These are phyloP conservation scores for Acacia melanoxylon DNA, from an alignment of 306 rosid species.

Conservation along the genomic window DNA sequence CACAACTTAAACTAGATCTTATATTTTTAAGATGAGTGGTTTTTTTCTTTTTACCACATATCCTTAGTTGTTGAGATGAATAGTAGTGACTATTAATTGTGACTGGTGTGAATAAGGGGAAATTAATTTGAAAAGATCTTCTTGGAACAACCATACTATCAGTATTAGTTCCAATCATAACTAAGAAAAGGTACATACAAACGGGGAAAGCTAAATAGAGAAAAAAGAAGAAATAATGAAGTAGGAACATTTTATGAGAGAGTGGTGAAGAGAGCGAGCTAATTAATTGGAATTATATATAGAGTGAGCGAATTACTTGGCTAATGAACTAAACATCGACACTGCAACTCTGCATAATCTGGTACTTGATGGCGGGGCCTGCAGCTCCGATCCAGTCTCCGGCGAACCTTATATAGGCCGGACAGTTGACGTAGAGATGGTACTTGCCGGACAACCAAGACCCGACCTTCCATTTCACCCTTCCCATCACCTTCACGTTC, in stretches of 20 bases:
- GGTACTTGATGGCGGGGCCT: constrained; percentile 53
- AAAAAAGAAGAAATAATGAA: neutral
- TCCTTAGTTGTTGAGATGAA: too few species aligned
- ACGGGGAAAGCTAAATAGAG: neutral
- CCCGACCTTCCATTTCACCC: constrained; percentile 79
- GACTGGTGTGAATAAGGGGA: neutral
- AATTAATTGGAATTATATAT: neutral
- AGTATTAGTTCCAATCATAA: neutral
- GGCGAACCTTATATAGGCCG: constrained; percentile 58
- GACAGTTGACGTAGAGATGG: constrained; percentile 61
- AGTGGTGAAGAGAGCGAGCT: neutral
- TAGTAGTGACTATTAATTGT: too few species aligned
- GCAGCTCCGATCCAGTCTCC: constrained; percentile 31
- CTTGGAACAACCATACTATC: neutral
- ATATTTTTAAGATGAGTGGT: too few species aligned
- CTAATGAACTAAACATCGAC: constrained; percentile 55
- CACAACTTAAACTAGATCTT: too few species aligned
- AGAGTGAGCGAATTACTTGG: neutral
- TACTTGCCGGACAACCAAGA: constrained; percentile 69
- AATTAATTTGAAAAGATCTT: neutral
- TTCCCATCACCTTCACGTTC: constrained; percentile 54
- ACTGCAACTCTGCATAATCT: constrained; percentile 53
- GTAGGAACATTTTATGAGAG: neutral
- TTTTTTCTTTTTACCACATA: too few species aligned
- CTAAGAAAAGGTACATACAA: neutral